A percentile compares a stretch with the other conserved stretches of the same genome.
Conservation (phyloP, 768 basidiomycete genomes). For the Mycena alexandri region DNA sequence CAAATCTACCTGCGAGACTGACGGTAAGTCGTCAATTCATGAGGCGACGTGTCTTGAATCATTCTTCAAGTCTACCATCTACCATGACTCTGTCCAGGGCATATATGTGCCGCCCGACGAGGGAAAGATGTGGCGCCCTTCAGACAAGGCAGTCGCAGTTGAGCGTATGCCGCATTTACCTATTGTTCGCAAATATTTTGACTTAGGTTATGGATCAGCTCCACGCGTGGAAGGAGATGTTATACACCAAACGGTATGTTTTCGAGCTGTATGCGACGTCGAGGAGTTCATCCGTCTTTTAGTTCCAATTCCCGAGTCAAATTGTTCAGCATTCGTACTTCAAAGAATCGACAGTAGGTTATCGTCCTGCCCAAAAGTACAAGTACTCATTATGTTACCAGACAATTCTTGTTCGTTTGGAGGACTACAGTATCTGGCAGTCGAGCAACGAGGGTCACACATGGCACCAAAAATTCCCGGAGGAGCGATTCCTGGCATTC, state of each 20-base stretch:
- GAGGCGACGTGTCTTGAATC: no score
- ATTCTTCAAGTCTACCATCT: constrained; percentile 59
- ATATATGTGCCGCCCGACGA: constrained; percentile 89
- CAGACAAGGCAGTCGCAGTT: constrained; percentile 74
- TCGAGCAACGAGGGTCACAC: constrained; percentile 94
- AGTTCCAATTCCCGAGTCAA: constrained; percentile 74
- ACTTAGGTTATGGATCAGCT: constrained; percentile 56
- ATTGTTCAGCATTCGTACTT: constrained; percentile 88
- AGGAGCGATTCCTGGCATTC: constrained; percentile 80
- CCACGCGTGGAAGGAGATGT: constrained; percentile 85
- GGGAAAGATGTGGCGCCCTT: constrained; percentile 91
- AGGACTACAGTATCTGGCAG: constrained; percentile 88
- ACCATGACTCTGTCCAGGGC: constrained; percentile 79
- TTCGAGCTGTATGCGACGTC: neutral
- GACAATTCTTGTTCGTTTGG: constrained; percentile 86
- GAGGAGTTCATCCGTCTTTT: neutral
- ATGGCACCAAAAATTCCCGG: constrained; percentile 77
- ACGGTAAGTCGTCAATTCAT: no score
- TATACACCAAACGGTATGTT: constrained; percentile 77
- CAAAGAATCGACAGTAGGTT: constrained; percentile 71
- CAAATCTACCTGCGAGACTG: no score
- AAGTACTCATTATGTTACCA: constrained; percentile 43
- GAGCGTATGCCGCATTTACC: constrained; percentile 79
- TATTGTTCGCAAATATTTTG: neutral
- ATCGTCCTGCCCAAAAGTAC: constrained; percentile 35